Base-by-base conservation (phyloP, 1,284 basidiomycete genomes). In the Tilletia setariae region DNA sequence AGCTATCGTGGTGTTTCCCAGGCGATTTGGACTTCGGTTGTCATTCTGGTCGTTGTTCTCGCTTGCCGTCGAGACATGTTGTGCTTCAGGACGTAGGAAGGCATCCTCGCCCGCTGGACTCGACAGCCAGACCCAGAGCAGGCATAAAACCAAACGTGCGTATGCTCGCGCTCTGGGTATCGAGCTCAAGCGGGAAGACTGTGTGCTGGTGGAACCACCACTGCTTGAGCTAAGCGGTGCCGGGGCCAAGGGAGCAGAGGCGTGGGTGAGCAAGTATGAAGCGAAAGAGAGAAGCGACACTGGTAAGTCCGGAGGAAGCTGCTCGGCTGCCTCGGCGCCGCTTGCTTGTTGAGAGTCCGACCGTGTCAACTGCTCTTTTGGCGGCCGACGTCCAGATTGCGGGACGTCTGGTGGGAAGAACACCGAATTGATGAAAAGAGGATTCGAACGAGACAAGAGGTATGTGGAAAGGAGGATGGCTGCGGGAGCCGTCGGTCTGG, bases 101-200 rank as follows among this genome's bases (percentile, higher is more conserved):
- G 56, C 56, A n/a, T 13, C 28, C 56, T 61, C 56, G 15, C 56
- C 56, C 15, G 35, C 56, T 15, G 28, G 28, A 30, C 56, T 61
- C 25, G 56, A 61, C 7, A 61, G 16, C 56, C 56, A 61, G 56
- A 61, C 28, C 56, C 56, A 61, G 13, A 61, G 56, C n/a, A 61
- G n/a, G 30, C 56, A 61, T 11, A 61, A 30, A 16, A 35, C 32
- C 9, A 61, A 30, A 35, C 56, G 28, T 3, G 56, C 56, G 30
- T 61, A 61, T 9, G 56, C 56, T 30, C 56, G 28, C 2, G 56
- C 25, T 61, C 56, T 32, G 15, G 56, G 28, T 19, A 61, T 16
- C 1, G 28, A 16, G 28, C 19, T 61, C 13, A 30, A 15, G 30
- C 56, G 28, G 23, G 30, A 11, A 13, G 56, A 32, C 19, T 19